A percentile compares a stretch with the other conserved stretches of the same genome.
These are phyloP conservation scores for Lithospermum erythrorhizon DNA, from an alignment of 257 asterid species.

Conservation along the genomic window DNA sequence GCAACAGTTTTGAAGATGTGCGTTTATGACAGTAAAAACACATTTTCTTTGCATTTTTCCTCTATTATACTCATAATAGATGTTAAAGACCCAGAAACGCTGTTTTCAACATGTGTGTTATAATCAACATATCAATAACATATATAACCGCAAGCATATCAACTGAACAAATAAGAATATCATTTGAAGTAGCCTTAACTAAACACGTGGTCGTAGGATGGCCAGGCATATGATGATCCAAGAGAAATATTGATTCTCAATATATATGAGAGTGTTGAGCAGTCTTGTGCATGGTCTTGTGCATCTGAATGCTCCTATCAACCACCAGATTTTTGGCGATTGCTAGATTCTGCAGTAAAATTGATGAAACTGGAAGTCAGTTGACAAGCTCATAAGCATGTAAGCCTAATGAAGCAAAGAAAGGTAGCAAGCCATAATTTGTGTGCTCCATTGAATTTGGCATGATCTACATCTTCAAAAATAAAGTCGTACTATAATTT, in stretches of 20 bases:
- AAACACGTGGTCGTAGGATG: slow-evolving; percentile 52
- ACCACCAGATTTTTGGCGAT: slow-evolving; percentile 74
- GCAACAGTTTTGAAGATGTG: too few relatives aligned
- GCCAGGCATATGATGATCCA: slow-evolving; percentile 97
- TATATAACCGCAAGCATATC: background rate
- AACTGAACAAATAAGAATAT: too few relatives aligned
- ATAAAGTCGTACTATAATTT: background rate
- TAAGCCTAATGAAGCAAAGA: background rate
- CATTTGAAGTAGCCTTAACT: too few relatives aligned
- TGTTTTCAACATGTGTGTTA: background rate
- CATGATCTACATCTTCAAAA: background rate
- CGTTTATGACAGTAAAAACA: background rate
- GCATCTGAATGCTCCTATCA: slow-evolving; percentile 86
- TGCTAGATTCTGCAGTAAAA: slow-evolving; percentile 54
- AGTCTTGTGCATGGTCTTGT: slow-evolving; percentile 82
- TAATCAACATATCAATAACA: background rate
- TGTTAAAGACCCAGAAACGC: background rate
- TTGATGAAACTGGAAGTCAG: background rate
- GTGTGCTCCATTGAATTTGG: background rate
- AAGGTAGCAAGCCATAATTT: background rate
- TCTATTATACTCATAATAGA: background rate
- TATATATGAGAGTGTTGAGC: slow-evolving; percentile 89
- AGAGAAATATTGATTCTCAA: slow-evolving; percentile 90
- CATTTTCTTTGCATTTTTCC: background rate
- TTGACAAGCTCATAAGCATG: too few relatives aligned